Base-by-base conservation (phyloP, 2,329 filamentous ascomycete species). In the Mariannaea elegans region DNA sequence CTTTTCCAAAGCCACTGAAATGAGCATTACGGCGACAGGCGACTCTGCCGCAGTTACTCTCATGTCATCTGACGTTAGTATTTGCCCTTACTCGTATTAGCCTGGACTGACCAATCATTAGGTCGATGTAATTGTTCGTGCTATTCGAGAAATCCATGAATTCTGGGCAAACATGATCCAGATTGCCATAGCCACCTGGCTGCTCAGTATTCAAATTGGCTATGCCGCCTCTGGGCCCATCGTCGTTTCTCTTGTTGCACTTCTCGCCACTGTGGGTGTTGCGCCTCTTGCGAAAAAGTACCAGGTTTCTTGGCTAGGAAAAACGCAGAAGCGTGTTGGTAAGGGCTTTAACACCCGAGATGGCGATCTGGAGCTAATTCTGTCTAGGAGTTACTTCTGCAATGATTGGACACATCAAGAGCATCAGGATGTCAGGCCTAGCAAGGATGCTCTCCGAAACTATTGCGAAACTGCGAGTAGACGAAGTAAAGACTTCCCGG, bases 381-480 rank as follows among this genome's bases (percentile, higher is more conserved):
- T 24, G 13, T 18, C 1, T 3, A 72, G 69, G 65, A n/a, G 69
- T 72, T 7, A 73, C 71, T 2, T 73, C 71, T 19, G 66, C 71
- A 10, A 71, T 78, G 53, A 73, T 80, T 42, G 74, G 74, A 2
- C 72, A 75, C 7, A 77, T 80, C 63, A 80, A 80, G 62, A 76
- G 74, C 53, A 76, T 80, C 53, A 80, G 78, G 63, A 76, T 80
- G 62, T 76, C 76, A 0, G 78, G 77, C 4, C 65, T 80, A 0
- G 65, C 76, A 1, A 65, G 74, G 29, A 71, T 68, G 14, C 65
- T 79, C 0, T 69, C 67, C 0, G 48, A 55, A 13, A 69, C 69
- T 5, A 68, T 77, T n/a, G 62, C 68, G 9, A 46, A 54, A 7
- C 64, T 76, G 7, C 75, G 79, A 2, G 57, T 73, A 4, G 67